Evolutionary conservation across 164 flowering plant species (phyloP).

Genomic region (Euptelea pleiosperma): DNA sequence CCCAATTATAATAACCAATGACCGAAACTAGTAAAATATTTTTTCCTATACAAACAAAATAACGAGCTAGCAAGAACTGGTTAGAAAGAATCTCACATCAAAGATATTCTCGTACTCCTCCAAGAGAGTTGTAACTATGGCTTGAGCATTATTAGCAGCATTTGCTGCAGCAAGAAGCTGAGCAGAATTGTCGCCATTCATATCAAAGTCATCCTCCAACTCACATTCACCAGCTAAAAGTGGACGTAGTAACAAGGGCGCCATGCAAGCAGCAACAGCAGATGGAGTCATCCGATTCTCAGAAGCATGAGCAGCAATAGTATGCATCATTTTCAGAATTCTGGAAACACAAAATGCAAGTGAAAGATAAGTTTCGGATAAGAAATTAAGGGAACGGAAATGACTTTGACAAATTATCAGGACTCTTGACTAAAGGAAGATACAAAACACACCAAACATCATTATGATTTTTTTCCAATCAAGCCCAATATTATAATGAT

Average conservation of each 20-base stretch:
- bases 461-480: no score
- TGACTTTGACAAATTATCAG: no score
- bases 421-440: no score
- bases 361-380: not conserved
- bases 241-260: conserved; percentile 92
- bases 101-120: conserved; percentile 93
- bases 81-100: conserved; percentile 54
- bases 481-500: no score
- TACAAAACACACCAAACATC: no score
- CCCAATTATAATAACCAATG: no score
- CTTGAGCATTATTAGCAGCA: conserved; percentile 98
- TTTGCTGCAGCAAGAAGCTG: conserved; percentile 99
- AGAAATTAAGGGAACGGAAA: not conserved
- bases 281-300: conserved; percentile 93
- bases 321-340: conserved; percentile 94
- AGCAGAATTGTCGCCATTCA: conserved; percentile 77
- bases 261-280: conserved; percentile 99
- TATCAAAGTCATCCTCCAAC: conserved; percentile 81
- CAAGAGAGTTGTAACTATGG: conserved; percentile 75
- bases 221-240: conserved; percentile 98
- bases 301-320: conserved; percentile 68
- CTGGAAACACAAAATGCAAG: conserved; percentile 32
- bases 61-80: no score
- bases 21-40: not conserved
- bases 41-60: not conserved